These are phyloP conservation scores for Lentinula aciculospora DNA, from an alignment of 768 basidiomycete species.

Conservation along the genomic window DNA sequence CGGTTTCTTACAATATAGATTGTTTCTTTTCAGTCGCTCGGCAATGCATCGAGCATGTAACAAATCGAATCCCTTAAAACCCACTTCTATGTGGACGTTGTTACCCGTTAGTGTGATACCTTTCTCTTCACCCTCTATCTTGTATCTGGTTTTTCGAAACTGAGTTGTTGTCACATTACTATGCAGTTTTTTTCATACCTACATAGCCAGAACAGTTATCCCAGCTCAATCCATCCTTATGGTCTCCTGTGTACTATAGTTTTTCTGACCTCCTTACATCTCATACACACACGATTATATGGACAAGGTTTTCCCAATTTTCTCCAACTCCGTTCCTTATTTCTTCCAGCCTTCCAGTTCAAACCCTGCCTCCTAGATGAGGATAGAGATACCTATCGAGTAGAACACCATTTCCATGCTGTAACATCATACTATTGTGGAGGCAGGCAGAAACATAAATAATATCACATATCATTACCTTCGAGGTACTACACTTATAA, in stretches of 20 bases:
- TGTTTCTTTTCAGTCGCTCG: too few relatives aligned
- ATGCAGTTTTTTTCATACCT: background rate
- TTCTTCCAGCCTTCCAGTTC: background rate
- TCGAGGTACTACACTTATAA: too few relatives aligned
- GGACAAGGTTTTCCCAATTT: background rate
- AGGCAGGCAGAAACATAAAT: too few relatives aligned
- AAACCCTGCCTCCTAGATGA: background rate
- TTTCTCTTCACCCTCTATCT: background rate
- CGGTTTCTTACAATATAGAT: too few relatives aligned
- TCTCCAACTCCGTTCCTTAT: background rate
- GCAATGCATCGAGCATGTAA: background rate
- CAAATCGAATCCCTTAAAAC: background rate
- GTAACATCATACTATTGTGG: too few relatives aligned
- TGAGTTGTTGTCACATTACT: background rate
- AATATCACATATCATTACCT: too few relatives aligned
- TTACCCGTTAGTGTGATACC: constrained; percentile 3
- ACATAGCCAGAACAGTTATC: background rate
- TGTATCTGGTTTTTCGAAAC: background rate
- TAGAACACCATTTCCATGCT: too few relatives aligned
- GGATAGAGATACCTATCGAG: background rate
- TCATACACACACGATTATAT: background rate
- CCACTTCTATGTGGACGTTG: background rate
- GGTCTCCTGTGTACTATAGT: background rate
- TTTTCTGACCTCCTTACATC: background rate
- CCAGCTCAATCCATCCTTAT: background rate